phyloP scores from a whole-genome alignment of 1,139 yeast species.

The Lodderomyces theae region DNA sequence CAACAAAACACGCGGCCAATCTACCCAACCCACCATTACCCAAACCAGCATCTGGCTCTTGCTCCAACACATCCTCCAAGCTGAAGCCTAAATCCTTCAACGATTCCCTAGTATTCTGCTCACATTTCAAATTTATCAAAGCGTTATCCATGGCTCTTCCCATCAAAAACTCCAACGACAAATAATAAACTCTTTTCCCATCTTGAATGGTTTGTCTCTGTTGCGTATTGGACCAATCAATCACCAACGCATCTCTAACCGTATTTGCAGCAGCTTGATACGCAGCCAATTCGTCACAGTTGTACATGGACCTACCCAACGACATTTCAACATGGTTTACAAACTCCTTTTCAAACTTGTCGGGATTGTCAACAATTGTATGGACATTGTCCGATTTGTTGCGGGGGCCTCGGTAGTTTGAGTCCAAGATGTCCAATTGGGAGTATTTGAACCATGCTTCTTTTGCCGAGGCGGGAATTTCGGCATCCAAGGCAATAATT shows the following conservation, averaged over 20 bases:
- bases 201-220: slow-evolving; percentile 82
- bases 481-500: slow-evolving; percentile 75
- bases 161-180: slow-evolving; percentile 88
- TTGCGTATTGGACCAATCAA: slow-evolving; percentile 93
- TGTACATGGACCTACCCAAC: slow-evolving; percentile 83
- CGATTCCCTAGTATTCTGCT: slow-evolving; percentile 52
- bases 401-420: slow-evolving; percentile 13
- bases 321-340: slow-evolving; percentile 87
- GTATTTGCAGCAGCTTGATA: slow-evolving; percentile 85
- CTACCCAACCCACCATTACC: slow-evolving; percentile 97
- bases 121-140: slow-evolving; percentile 65
- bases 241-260: slow-evolving; percentile 73
- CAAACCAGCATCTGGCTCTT: slow-evolving; percentile 91
- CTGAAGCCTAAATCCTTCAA: slow-evolving; percentile 80
- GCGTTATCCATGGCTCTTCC: slow-evolving; percentile 97
- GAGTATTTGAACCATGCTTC: slow-evolving; percentile 70
- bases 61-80: slow-evolving; percentile 78
- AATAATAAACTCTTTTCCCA: slow-evolving; percentile 82
- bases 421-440: slow-evolving; percentile 33
- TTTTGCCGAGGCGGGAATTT: slow-evolving; percentile 76
- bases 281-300: slow-evolving; percentile 90
- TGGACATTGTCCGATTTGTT: slow-evolving; percentile 9
- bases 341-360: slow-evolving; percentile 63
- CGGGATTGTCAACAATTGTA: slow-evolving; percentile 31
- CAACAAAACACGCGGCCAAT: slow-evolving; percentile 91